Conservation (phyloP, 441 rosid species). For the Erodium moschatum region DNA sequence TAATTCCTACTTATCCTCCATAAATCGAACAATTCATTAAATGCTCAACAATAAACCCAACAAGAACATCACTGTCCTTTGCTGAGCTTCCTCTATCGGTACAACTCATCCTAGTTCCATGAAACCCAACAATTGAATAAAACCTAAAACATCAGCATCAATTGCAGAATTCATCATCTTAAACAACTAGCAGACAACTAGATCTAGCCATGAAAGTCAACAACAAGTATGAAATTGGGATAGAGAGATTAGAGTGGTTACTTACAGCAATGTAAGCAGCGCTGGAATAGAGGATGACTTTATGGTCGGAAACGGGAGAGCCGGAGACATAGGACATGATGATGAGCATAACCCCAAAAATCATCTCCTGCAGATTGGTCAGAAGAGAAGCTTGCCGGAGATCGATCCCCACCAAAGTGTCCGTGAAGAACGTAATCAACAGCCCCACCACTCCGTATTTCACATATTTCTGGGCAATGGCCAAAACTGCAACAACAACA, state of each 20-base stretch:
- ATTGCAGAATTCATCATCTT: background rate
- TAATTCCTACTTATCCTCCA: background rate
- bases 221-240: too few species aligned
- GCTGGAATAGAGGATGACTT: background rate
- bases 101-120: background rate
- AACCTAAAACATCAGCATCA: background rate
- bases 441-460: background rate
- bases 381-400: background rate
- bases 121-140: background rate
- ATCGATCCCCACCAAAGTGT: slow-evolving; percentile 3
- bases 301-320: background rate
- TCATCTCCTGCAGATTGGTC: background rate
- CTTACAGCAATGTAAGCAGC: background rate
- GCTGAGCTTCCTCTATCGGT: background rate
- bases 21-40: background rate
- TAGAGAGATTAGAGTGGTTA: background rate
- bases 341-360: slow-evolving; percentile 8
- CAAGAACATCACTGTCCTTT: too few species aligned
- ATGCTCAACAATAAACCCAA: background rate
- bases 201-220: too few species aligned
- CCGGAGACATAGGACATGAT: slow-evolving; percentile 5
- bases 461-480: slow-evolving; percentile 4
- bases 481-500: background rate
- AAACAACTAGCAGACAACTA: too few species aligned
- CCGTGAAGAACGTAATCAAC: slow-evolving; percentile 5